Base-by-base conservation (phyloP, 2,329 filamentous ascomycete genomes). In the Ophiostoma sp. region DNA sequence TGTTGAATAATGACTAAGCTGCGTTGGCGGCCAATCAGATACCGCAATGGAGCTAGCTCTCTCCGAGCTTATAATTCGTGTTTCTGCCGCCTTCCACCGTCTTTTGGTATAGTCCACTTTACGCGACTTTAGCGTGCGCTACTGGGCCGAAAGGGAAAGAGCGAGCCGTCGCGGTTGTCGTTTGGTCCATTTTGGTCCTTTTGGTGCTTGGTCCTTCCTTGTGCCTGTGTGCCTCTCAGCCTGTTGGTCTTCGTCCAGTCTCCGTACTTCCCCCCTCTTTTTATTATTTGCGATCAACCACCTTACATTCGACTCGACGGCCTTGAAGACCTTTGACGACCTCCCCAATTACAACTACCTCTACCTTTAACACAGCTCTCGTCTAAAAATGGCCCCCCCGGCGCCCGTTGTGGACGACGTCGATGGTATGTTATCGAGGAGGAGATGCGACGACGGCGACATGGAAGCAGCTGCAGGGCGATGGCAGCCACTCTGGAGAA, bases 321-420 rank as follows among this genome's bases (percentile, higher is more conserved):
- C 27, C 15, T 33, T 20, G 57, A 64, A 10, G 31, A 62, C 41
- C 39, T 27, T 35, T 31, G 7, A 15, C 54, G 54, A 60, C 54
- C 57, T 62, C 23, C 6, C 5, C 27, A 65, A 23, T 35, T 11
- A 11, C 62, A 41, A 57, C 52, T 36, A 64, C 4, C 7, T 64
- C 20, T 52, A 68, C 41, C 20, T 10, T 23, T 31, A 48, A 57
- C 17, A 57, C 52, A 57, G n/a, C 52, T 57, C n/a, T 57, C 54
- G 44, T 20, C 54, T 44, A 64, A 67, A 67, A 11, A 86, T 85
- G 84, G 81, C 82, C 52, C 82, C 82, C 27, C 71, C 67, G 64
- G 67, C 81, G 60, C 81, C 82, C 67, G 79, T 83, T 66, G 80
- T 79, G 62, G 83, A 84, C 70, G 84, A 85, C 71, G 80, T 83